phyloP scores from a whole-genome alignment of 1,284 basidiomycete species.

The Mycosarcoma maydis region DNA sequence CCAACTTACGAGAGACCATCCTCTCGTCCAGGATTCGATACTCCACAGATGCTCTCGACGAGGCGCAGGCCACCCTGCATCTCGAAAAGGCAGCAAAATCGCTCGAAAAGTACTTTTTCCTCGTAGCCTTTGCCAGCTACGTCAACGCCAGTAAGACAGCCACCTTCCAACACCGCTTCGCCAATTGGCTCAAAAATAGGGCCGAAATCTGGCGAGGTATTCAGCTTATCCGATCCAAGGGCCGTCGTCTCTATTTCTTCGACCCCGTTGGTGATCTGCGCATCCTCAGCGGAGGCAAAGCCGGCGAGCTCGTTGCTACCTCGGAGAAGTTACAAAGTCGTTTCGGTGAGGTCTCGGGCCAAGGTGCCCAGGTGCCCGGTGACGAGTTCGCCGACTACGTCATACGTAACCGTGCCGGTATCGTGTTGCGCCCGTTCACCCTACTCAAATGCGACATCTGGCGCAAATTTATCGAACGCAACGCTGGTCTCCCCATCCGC shows the following conservation, averaged over 20 bases:
- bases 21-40: conserved; percentile 56
- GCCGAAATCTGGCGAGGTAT: conserved; percentile 85
- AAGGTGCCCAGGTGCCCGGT: conserved; percentile 55
- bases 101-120: conserved; percentile 81
- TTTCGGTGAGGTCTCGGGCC: conserved; percentile 43
- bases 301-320: conserved; percentile 45
- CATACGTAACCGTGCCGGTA: conserved; percentile 63
- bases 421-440: conserved; percentile 61
- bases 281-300: conserved; percentile 50
- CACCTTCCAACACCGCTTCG: conserved; percentile 78
- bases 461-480: conserved; percentile 57
- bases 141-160: conserved; percentile 77
- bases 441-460: conserved; percentile 66
- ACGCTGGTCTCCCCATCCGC: conserved; percentile 70
- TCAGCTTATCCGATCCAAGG: conserved; percentile 48
- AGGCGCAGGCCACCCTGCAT: conserved; percentile 41
- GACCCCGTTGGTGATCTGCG: conserved; percentile 65
- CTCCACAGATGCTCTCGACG: conserved; percentile 54
- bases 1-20: conserved; percentile 64
- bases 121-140: conserved; percentile 92
- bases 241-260: conserved; percentile 62
- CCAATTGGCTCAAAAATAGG: conserved; percentile 83
- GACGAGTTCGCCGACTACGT: conserved; percentile 67
- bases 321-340: conserved; percentile 44
- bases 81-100: conserved; percentile 64